phyloP scores from a whole-genome alignment of 73 alveolate species.

The Uronychia setigera region DNA sequence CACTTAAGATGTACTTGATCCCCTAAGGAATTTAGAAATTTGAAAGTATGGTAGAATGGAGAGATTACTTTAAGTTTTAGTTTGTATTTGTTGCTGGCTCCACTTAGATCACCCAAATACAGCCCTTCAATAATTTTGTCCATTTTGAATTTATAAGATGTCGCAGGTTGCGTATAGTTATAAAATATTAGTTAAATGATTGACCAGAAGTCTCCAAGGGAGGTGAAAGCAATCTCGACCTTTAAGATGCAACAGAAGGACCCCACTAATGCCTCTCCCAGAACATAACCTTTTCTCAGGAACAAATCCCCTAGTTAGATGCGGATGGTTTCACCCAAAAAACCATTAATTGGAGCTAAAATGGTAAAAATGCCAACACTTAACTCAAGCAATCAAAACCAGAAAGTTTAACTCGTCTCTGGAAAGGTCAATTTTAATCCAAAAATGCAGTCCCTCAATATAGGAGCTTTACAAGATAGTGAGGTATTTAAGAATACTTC shows the following conservation, averaged over 20 bases:
- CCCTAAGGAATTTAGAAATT: too few relatives aligned
- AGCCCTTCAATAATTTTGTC: slow-evolving; percentile 42
- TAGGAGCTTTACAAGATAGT: not conserved
- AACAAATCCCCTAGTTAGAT: too few relatives aligned
- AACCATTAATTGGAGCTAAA: not conserved
- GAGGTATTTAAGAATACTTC: not conserved
- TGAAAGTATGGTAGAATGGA: too few relatives aligned
- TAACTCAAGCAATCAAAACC: not conserved
- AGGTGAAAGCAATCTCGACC: too few relatives aligned
- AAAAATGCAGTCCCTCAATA: not conserved
- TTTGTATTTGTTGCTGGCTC: slow-evolving; percentile 23
- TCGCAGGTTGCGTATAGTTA: too few relatives aligned
- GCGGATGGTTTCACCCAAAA: not conserved
- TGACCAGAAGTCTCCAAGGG: too few relatives aligned
- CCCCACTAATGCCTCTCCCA: too few relatives aligned
- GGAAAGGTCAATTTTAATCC: not conserved
- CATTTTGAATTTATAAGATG: slow-evolving; percentile 1
- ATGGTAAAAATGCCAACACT: not conserved
- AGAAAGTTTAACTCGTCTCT: not conserved
- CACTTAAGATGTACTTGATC: too few relatives aligned
- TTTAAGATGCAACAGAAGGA: too few relatives aligned
- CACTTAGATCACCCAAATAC: slow-evolving; percentile 38
- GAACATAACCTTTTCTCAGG: too few relatives aligned
- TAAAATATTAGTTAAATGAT: too few relatives aligned
- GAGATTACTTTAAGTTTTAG: too few relatives aligned